Percentiles rank a stretch among this genome's conserved stretches.
Evolutionary conservation across 2,329 filamentous ascomycete species (phyloP).

Genomic region (Lasiodiplodia theobromae): DNA sequence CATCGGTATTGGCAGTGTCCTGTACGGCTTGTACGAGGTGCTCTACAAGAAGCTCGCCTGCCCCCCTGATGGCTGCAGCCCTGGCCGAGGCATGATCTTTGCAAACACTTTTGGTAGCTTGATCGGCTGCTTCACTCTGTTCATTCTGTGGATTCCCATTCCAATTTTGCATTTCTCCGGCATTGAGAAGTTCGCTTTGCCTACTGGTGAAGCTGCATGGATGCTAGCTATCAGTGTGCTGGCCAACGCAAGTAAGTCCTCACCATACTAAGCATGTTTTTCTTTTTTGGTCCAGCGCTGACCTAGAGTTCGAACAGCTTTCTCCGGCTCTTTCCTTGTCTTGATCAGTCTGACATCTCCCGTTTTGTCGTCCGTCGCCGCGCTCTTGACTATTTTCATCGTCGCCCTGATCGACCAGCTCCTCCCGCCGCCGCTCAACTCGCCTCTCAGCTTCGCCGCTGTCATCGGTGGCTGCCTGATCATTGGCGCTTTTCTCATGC

Average conservation of each 20-base stretch:
- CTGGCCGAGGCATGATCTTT: slow-evolving; percentile 92
- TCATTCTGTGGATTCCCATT: slow-evolving; percentile 89
- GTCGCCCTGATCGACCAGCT: slow-evolving; percentile 92
- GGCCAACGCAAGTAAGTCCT: slow-evolving; percentile 76
- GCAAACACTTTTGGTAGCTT: slow-evolving; percentile 90
- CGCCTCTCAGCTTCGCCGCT: slow-evolving; percentile 75
- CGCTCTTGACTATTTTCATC: slow-evolving; percentile 94
- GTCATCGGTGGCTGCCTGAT: slow-evolving; percentile 86
- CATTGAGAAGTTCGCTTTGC: slow-evolving; percentile 83
- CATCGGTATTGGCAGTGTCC: slow-evolving; percentile 86
- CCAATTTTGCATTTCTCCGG: slow-evolving; percentile 81
- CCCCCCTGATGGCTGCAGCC: slow-evolving; percentile 84
- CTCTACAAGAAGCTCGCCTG: slow-evolving; percentile 94
- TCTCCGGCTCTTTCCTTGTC: slow-evolving; percentile 91
- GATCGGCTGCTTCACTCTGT: slow-evolving; percentile 85
- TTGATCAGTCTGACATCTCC: slow-evolving; percentile 92
- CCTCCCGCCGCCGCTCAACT: slow-evolving; percentile 71
- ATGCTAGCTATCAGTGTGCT: slow-evolving; percentile 82
- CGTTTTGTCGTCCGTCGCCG: slow-evolving; percentile 89
- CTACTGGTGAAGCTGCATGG: slow-evolving; percentile 77
- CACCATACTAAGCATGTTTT: not conserved
- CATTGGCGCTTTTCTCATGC: slow-evolving; percentile 82
- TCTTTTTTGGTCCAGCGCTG: slow-evolving; percentile 10
- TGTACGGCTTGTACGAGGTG: slow-evolving; percentile 97
- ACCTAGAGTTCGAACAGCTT: slow-evolving; percentile 55